Evolutionary conservation across 495 filamentous ascomycete species (phyloP).

Genomic region (Hypomontagnella submonticulosa): DNA sequence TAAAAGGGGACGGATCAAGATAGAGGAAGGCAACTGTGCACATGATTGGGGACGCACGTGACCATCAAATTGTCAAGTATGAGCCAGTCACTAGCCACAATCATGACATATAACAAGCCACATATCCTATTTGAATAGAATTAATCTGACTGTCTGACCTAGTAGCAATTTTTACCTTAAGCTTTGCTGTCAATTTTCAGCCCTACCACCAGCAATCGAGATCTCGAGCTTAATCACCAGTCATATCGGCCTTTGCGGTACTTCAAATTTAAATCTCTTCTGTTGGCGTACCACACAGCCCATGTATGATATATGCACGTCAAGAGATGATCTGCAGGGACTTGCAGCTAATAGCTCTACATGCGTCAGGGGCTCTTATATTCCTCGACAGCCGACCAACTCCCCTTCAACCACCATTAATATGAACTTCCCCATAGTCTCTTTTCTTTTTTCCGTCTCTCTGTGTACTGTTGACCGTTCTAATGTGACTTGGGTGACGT

Average conservation of each 20-base stretch:
- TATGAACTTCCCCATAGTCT: background rate
- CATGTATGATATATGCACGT: slow-evolving; percentile 35
- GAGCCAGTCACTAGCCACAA: slow-evolving; percentile 9
- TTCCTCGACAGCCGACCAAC: background rate
- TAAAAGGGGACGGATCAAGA: slow-evolving; percentile 1
- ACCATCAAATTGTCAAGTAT: slow-evolving; percentile 1
- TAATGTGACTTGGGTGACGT: slow-evolving; percentile 19
- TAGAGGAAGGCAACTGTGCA: background rate
- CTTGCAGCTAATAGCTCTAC: slow-evolving; percentile 27
- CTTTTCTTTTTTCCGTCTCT: background rate
- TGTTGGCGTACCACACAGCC: slow-evolving; percentile 9
- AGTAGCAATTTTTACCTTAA: background rate
- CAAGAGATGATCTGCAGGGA: slow-evolving; percentile 40
- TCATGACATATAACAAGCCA: background rate
- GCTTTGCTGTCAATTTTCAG: slow-evolving; percentile 23
- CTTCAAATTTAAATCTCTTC: slow-evolving; percentile 11
- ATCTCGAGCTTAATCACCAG: slow-evolving; percentile 28
- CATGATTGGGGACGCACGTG: slow-evolving; percentile 18
- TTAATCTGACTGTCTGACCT: too few species aligned
- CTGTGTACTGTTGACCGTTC: background rate
- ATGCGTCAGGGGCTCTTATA: background rate
- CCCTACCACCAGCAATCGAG: slow-evolving; percentile 36
- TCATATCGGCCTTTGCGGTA: slow-evolving; percentile 16
- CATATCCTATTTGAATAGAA: background rate
- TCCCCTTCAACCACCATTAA: background rate